Conservation (phyloP, 2,329 filamentous ascomycete species). For the Penicillium brasilianum region DNA sequence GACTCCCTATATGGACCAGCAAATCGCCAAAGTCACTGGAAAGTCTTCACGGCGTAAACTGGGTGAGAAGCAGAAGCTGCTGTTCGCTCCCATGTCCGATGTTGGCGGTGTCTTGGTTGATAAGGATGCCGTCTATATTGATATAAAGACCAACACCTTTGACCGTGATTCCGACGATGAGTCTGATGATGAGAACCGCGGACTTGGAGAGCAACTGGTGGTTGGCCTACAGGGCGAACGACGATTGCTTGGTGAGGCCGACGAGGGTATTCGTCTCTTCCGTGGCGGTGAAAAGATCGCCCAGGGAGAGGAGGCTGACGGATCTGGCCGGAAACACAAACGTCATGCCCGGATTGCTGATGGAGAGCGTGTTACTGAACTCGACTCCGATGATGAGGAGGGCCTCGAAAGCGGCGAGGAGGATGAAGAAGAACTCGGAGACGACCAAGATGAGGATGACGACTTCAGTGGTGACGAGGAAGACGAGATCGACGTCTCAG, state of each 20-base stretch:
- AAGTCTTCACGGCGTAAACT: constrained; percentile 80
- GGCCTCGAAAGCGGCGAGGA: constrained; percentile 56
- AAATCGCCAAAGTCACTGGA: constrained; percentile 79
- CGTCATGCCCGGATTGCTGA: constrained; percentile 58
- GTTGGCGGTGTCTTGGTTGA: constrained; percentile 95
- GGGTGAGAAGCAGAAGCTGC: constrained; percentile 94
- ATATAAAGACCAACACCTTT: constrained; percentile 74
- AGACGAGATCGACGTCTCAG: constrained; percentile 44
- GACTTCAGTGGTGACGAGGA: constrained; percentile 33
- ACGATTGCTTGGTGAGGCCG: constrained; percentile 78
- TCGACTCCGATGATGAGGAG: constrained; percentile 55
- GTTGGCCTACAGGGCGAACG: constrained; percentile 85
- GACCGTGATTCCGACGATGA: constrained; percentile 66
- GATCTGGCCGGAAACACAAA: constrained; percentile 61
- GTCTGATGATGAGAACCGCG: constrained; percentile 70
- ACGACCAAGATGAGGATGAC: constrained; percentile 46
- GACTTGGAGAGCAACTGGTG: constrained; percentile 95
- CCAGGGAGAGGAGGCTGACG: constrained; percentile 60
- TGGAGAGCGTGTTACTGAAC: constrained; percentile 57
- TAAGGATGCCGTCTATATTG: constrained; percentile 93
- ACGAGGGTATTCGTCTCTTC: constrained; percentile 85
- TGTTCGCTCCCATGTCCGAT: constrained; percentile 98
- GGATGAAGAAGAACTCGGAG: constrained; percentile 57
- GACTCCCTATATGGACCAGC: constrained; percentile 88
- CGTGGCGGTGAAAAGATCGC: constrained; percentile 72